Evolutionary conservation across 2,329 filamentous ascomycete genomes (phyloP).

Genomic region (Arthrobotrys megalospora): DNA sequence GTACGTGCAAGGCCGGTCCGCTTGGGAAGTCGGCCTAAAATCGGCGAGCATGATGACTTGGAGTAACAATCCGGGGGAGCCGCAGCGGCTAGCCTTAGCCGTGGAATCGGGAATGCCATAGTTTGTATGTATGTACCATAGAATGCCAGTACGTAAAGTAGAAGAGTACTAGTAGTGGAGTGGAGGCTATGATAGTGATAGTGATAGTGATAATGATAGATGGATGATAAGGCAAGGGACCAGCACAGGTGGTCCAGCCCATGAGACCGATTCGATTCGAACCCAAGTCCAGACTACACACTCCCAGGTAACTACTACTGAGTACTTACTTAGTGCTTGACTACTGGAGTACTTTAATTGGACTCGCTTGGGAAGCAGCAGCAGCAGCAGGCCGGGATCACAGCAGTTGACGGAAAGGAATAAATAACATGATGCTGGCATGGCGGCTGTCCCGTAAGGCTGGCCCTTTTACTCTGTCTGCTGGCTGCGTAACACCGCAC

Average conservation of each 20-base stretch:
- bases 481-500: too few relatives aligned
- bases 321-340: too few relatives aligned
- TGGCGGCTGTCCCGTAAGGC: neutral
- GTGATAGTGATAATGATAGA: too few relatives aligned
- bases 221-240: constrained; percentile 3
- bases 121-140: neutral
- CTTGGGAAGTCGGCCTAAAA: constrained; percentile 27
- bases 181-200: neutral
- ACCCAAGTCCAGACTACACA: too few relatives aligned
- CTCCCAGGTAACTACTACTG: too few relatives aligned
- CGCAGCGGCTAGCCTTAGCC: constrained; percentile 13
- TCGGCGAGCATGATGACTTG: constrained; percentile 15
- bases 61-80: neutral
- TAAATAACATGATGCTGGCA: neutral
- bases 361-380: constrained; percentile 7
- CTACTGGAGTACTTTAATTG: too few relatives aligned
- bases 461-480: too few relatives aligned
- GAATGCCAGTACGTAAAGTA: too few relatives aligned
- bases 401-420: neutral
- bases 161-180: neutral
- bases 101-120: neutral
- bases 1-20: constrained; percentile 5
- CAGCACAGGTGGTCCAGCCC: neutral
- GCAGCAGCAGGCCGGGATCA: constrained; percentile 14
- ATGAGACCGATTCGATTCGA: too few relatives aligned